phyloP scores from a whole-genome alignment of 352 stramenopile genomes.

The Phytopythium sindhum region DNA sequence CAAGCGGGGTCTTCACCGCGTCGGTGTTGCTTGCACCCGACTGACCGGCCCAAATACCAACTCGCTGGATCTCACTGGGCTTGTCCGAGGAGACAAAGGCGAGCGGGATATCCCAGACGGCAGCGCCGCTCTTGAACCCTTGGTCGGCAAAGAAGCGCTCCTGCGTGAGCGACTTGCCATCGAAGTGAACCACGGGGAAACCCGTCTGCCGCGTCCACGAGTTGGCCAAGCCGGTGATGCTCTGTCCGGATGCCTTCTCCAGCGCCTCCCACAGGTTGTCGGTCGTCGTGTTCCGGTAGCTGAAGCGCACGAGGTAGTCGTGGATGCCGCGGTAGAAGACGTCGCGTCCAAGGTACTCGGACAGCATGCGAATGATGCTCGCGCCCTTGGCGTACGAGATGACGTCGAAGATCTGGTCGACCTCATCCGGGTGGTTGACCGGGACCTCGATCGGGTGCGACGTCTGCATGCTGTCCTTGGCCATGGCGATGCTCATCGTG shows the following conservation, averaged over 20 bases:
- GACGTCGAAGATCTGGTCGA: conserved; percentile 98
- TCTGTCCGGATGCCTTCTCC: conserved; percentile 87
- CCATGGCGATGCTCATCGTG: conserved; percentile 79
- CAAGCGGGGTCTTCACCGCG: conserved; percentile 58
- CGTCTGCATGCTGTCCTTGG: conserved; percentile 90
- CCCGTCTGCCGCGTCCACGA: conserved; percentile 94
- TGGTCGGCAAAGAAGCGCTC: conserved; percentile 93
- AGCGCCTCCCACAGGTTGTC: conserved; percentile 94
- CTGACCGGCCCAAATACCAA: conserved; percentile 57
- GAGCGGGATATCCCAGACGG: conserved; percentile 85
- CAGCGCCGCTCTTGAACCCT: conserved; percentile 39
- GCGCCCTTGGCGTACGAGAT: conserved; percentile 95
- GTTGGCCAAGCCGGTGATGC: conserved; percentile 90
- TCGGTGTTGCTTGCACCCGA: conserved; percentile 17
- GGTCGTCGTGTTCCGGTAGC: conserved; percentile 95
- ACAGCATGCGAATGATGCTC: conserved; percentile 78
- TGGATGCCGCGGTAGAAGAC: conserved; percentile 86
- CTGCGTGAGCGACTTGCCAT: conserved; percentile 77
- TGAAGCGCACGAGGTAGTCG: conserved; percentile 91
- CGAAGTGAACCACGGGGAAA: conserved; percentile 90
- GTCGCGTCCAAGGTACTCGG: conserved; percentile 68
- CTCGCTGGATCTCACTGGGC: conserved; percentile 39
- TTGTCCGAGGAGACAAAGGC: conserved; percentile 54
- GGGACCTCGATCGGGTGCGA: conserved; percentile 95
- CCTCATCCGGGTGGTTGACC: conserved; percentile 92